Evolutionary conservation across 78 protist species (phyloP), one percentile per base, ranked within the genome.

Genomic region (Bigelowiella natans): DNA sequence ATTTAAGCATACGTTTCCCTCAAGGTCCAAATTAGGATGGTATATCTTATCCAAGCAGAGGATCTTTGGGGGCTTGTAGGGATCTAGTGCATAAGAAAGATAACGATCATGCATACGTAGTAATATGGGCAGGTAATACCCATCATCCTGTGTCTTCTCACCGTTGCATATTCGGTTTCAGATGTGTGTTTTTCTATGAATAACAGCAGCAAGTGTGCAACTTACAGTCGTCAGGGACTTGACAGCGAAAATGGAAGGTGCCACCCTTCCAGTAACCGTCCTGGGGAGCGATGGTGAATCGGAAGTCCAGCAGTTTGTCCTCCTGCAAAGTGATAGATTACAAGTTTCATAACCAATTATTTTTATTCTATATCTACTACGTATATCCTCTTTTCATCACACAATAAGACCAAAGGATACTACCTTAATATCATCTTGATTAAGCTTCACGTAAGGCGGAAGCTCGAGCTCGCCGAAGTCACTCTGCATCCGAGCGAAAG

Each of bases 11-110:
- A 96, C 97, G 86, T 89, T 86, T 37, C 97, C 97, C 51, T 96
- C 95, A 64, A 51, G 40, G 88, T 96, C 97, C 30, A 96, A 94
- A 90, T 96, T 96, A 86, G 97, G 97, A 40, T 96, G 97, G 38
- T 91, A 95, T 3, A 96, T 92, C 11, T 85, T 85, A 11, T 85
- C 87, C 36, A 89, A 92, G 88, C 97, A 95, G 83, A 84, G 94
- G 2, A 94, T 96, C 93, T 95, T 93, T 0, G 95, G 95, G 39
- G 96, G 93, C 2, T 94, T 94, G 30, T 92, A 93, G 29, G 97
- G 97, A 40, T 95, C 73, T 51, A 18, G 18, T 26, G 18, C 73
- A 18, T 18, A 51, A 51, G 73, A 51, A 51, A 26, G 73, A 51
- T 26, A 51, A 51, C 73, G 34, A 51, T 7, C 18, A 51, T 51